Conservation (phyloP, 768 basidiomycete species). For the Phylloporus rhodoxanthus region DNA sequence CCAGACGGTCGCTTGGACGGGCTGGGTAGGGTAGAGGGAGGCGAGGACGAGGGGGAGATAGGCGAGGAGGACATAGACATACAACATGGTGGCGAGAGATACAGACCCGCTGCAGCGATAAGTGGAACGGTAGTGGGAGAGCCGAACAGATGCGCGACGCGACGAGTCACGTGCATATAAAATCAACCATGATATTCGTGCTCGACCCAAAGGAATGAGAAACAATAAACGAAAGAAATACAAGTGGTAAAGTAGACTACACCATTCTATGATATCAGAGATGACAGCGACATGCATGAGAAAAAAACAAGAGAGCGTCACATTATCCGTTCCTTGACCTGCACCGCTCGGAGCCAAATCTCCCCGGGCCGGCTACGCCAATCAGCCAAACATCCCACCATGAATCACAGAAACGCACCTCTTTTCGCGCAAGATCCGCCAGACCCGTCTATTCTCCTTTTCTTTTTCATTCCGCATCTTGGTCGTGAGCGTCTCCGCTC, state of each 20-base stretch:
- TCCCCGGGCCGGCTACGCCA: constrained; percentile 21
- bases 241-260: constrained; percentile 18
- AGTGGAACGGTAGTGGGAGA: background rate
- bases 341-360: constrained; percentile 43
- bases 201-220: constrained; percentile 10
- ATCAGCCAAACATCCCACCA: constrained; percentile 58
- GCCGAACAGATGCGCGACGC: constrained; percentile 6
- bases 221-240: constrained; percentile 11
- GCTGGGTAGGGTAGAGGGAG: constrained; percentile 47
- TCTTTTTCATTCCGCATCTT: constrained; percentile 34
- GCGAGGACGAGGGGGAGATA: constrained; percentile 21
- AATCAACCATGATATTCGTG: constrained; percentile 20
- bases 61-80: constrained; percentile 1
- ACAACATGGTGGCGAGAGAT: constrained; percentile 10
- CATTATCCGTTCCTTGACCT: constrained; percentile 57
- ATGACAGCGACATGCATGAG: background rate
- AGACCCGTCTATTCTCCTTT: constrained; percentile 49
- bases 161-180: constrained; percentile 21
- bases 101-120: constrained; percentile 27
- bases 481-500: constrained; percentile 36
- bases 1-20: constrained; percentile 41
- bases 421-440: constrained; percentile 69
- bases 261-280: constrained; percentile 9
- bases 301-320: constrained; percentile 18
- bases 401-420: constrained; percentile 45